These are phyloP conservation scores for Westerdykella aurantiaca DNA, from an alignment of 2,329 filamentous ascomycete species.

Conservation along the genomic window DNA sequence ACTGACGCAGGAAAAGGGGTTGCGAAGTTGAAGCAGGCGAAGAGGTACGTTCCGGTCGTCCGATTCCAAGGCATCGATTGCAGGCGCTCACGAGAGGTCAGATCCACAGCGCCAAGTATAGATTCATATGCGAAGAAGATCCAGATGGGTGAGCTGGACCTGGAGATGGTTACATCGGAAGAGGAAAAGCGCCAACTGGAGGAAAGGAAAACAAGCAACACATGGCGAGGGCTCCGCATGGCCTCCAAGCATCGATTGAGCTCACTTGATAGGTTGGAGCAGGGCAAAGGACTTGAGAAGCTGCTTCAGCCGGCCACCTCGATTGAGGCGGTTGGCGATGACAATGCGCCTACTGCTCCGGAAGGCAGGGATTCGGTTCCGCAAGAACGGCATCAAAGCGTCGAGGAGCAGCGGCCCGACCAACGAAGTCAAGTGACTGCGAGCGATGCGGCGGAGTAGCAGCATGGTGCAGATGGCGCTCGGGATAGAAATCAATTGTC, in stretches of 20 bases:
- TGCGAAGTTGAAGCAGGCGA: constrained; percentile 61
- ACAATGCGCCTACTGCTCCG: constrained; percentile 28
- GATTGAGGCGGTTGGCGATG: constrained; percentile 30
- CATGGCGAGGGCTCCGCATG: constrained; percentile 81
- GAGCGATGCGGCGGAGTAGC: constrained; percentile 23
- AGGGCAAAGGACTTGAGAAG: constrained; percentile 59
- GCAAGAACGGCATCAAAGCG: constrained; percentile 33
- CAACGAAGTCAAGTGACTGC: constrained; percentile 34
- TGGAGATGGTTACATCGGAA: constrained; percentile 68
- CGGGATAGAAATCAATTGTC: constrained; percentile 27
- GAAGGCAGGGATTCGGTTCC: constrained; percentile 34
- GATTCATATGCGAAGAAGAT: constrained; percentile 68
- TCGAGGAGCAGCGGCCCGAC: constrained; percentile 38
- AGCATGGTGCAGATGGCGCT: constrained; percentile 21
- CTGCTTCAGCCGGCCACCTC: constrained; percentile 41
- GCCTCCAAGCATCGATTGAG: constrained; percentile 68
- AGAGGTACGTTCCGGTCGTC: constrained; percentile 43
- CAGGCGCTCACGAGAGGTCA: constrained; percentile 35
- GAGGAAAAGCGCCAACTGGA: constrained; percentile 54
- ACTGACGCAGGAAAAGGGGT: constrained; percentile 57
- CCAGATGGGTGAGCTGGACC: constrained; percentile 74
- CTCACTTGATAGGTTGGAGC: constrained; percentile 78
- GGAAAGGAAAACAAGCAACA: constrained; percentile 78
- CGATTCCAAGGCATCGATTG: constrained; percentile 9
- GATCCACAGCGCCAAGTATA: constrained; percentile 64